Evolutionary conservation across 1,284 basidiomycete species (phyloP).

Genomic region (Sanghuangporus sanghuang): DNA sequence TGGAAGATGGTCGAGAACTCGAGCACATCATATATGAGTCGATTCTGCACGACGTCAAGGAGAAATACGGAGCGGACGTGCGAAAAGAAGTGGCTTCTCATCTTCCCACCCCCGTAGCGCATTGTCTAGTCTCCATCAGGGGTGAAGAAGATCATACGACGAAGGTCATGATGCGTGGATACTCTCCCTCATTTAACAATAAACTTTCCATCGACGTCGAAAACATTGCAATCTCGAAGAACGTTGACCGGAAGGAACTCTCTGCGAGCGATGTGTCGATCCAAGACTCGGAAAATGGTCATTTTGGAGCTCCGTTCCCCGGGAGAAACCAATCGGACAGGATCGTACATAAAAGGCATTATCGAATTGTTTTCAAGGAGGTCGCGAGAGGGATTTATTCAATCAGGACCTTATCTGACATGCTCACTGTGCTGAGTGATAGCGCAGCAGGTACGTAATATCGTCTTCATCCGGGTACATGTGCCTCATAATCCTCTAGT

Average conservation of each 20-base stretch:
- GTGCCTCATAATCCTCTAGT: not conserved
- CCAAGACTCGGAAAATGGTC: no score
- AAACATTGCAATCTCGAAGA: not conserved
- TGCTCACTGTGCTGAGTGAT: not conserved
- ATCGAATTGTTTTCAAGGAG: not conserved
- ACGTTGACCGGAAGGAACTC: not conserved
- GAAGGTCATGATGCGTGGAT: not conserved
- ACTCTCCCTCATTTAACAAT: not conserved
- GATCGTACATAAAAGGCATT: not conserved
- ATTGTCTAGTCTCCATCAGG: not conserved
- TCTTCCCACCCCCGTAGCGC: not conserved
- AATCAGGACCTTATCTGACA: not conserved
- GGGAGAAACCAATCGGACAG: not conserved
- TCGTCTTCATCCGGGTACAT: not conserved
- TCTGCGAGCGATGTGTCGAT: not conserved
- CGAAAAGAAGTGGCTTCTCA: not conserved
- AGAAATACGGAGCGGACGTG: not conserved
- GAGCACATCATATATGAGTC: not conserved
- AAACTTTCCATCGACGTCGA: not conserved
- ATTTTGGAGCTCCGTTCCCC: no score
- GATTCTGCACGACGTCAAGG: not conserved
- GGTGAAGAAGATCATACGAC: not conserved
- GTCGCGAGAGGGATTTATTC: not conserved
- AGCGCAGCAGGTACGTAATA: not conserved
- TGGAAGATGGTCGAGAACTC: not conserved